These are phyloP conservation scores for Talaromyces sp. DNA, from an alignment of 2,329 filamentous ascomycete species.

Conservation along the genomic window DNA sequence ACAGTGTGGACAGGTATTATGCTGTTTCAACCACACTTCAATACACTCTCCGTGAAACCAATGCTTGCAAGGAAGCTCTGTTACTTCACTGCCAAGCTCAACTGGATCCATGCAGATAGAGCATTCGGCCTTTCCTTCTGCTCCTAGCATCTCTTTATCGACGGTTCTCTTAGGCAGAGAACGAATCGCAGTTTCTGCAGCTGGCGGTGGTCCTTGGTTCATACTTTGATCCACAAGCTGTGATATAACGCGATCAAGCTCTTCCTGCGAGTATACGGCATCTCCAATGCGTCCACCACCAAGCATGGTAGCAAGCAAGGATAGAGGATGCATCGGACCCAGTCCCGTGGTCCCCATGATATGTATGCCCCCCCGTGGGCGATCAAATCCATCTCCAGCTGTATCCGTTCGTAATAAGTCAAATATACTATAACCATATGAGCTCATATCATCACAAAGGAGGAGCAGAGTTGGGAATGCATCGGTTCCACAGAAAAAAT, in stretches of 20 bases:
- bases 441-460: background rate
- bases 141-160: slow-evolving; percentile 63
- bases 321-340: slow-evolving; percentile 41
- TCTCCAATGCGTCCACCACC: slow-evolving; percentile 56
- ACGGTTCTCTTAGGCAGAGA: slow-evolving; percentile 67
- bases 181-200: slow-evolving; percentile 67
- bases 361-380: slow-evolving; percentile 17
- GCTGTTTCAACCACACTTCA: slow-evolving; percentile 75
- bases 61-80: slow-evolving; percentile 78
- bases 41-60: slow-evolving; percentile 90
- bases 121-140: slow-evolving; percentile 69
- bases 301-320: slow-evolving; percentile 41
- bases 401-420: slow-evolving; percentile 25
- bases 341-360: slow-evolving; percentile 20
- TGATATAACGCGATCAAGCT: slow-evolving; percentile 80
- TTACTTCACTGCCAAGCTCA: slow-evolving; percentile 65
- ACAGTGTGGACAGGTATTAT: slow-evolving; percentile 77
- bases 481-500: background rate
- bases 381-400: slow-evolving; percentile 8
- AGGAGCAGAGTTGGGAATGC: slow-evolving; percentile 1
- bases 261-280: slow-evolving; percentile 85
- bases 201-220: slow-evolving; percentile 74
- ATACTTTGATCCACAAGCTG: slow-evolving; percentile 77
- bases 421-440: slow-evolving; percentile 5
- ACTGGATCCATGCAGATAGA: slow-evolving; percentile 93